Evolutionary conservation across 1,139 yeast genomes (phyloP).

Genomic region (Diutina sp.): DNA sequence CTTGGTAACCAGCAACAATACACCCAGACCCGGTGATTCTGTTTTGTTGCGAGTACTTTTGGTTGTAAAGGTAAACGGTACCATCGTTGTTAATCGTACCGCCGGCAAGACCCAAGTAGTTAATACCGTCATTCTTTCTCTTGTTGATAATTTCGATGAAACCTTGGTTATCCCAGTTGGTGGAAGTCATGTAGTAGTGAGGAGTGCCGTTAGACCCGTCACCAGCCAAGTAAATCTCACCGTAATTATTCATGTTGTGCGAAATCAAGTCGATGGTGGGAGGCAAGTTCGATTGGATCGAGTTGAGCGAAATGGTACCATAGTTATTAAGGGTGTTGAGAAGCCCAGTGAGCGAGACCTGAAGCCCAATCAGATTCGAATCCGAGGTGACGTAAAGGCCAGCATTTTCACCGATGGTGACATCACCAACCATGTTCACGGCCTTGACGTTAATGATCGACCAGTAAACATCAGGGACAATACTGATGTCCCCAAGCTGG

Average conservation of each 20-base stretch:
- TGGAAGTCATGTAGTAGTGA: not conserved
- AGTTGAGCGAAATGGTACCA: not conserved
- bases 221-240: not conserved
- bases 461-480: not conserved
- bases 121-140: not conserved
- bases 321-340: not conserved
- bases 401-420: not conserved
- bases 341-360: not conserved
- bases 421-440: not conserved
- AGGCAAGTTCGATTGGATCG: not conserved
- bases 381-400: not conserved
- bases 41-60: constrained; percentile 4
- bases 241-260: not conserved
- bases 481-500: not conserved
- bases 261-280: not conserved
- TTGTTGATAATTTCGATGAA: not conserved
- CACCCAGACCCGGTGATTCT: constrained; percentile 4
- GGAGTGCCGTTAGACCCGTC: not conserved
- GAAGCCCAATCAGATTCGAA: not conserved
- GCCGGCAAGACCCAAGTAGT: not conserved
- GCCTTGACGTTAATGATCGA: not conserved
- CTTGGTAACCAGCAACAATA: constrained; percentile 1
- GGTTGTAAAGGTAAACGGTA: constrained; percentile 4
- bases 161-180: not conserved
- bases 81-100: constrained; percentile 4